Evolutionary conservation across 1,139 yeast genomes (phyloP), one percentile per base, ranked within the genome.

Genomic region (Diutina mesorugosa): DNA sequence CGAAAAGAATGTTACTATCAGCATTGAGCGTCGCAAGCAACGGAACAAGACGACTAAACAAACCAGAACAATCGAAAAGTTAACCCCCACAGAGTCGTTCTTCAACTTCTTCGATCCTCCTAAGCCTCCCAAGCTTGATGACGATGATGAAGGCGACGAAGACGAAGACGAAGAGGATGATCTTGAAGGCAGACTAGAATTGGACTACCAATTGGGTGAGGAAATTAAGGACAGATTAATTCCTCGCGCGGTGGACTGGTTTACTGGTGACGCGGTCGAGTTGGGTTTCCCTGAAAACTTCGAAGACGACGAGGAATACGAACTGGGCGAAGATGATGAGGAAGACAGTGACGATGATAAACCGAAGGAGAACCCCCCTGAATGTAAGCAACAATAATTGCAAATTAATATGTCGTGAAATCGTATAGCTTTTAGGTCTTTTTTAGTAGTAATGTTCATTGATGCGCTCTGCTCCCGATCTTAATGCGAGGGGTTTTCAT

Each of bases 171-270:
- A 80, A 57, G 86, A 84, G 58, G 89, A 80, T 56, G 93, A 86
- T 60, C 76, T 90, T 64, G 97, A 91, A 69, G 87, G 83, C 58
- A 82, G 90, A 68, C 80, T 93, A 65, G 97, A 91, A 65, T 77
- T 88, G 66, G 99, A 93, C 73, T 95, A 93, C 74, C 95, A 91
- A 68, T 78, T 91, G 62, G 99, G 99, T 60, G 99, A 93, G 73
- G 95, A 90, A 67, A 84, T 93, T 70, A 93, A 95, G 76, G 98
- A 95, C 70, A 86, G 95, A 71, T 81, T 93, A 69, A 87, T 93
- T 63, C 97, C 98, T 61, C 84, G 97, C 66, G 98, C 98, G 57
- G 82, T 93, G 65, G 97, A 91, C 71, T 93, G 98, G 98, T 93
- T 90, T 70, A 91, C 98, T 18, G 98, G 99, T 56, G 90, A 87